Conservation (phyloP, 345 rosid genomes). For the Linum trigynum region DNA sequence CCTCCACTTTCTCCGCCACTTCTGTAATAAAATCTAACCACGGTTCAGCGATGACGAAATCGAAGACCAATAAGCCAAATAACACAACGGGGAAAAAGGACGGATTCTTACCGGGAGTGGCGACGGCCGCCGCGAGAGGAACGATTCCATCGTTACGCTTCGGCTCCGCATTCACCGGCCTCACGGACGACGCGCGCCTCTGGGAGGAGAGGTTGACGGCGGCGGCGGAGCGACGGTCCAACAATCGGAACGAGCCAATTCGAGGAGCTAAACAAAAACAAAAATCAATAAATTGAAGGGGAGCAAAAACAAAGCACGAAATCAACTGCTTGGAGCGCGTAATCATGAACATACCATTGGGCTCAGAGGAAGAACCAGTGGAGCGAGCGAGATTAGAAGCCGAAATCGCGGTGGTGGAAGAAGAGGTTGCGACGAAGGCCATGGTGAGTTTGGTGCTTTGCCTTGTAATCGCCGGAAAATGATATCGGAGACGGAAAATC, state of each 20-base stretch:
- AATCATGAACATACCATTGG: constrained; percentile 27
- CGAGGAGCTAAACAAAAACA: constrained; percentile 36
- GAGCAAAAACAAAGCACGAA: neutral
- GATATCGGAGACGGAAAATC: too few species aligned
- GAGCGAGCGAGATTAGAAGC: constrained; percentile 30
- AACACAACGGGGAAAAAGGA: neutral
- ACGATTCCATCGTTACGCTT: constrained; percentile 30
- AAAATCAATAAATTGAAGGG: neutral
- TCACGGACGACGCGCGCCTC: constrained; percentile 31
- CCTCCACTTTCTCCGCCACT: constrained; percentile 46
- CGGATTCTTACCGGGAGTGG: constrained; percentile 51
- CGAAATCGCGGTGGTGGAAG: constrained; percentile 35
- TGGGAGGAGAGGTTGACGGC: constrained; percentile 30
- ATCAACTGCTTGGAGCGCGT: neutral
- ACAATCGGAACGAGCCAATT: constrained; percentile 39
- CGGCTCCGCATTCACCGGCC: constrained; percentile 49
- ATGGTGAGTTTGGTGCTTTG: constrained; percentile 4
- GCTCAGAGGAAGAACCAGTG: constrained; percentile 20
- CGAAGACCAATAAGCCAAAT: neutral
- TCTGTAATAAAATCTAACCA: constrained; percentile 26
- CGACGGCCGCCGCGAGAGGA: constrained; percentile 42
- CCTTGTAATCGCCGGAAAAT: neutral
- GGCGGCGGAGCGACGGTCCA: constrained; percentile 27
- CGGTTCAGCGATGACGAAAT: neutral
- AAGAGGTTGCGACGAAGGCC: constrained; percentile 33